A percentile compares a stretch with the other conserved stretches of the same genome.
These are phyloP conservation scores for Aspergillus glaucus DNA, from an alignment of 2,329 filamentous ascomycete species.

Conservation along the genomic window DNA sequence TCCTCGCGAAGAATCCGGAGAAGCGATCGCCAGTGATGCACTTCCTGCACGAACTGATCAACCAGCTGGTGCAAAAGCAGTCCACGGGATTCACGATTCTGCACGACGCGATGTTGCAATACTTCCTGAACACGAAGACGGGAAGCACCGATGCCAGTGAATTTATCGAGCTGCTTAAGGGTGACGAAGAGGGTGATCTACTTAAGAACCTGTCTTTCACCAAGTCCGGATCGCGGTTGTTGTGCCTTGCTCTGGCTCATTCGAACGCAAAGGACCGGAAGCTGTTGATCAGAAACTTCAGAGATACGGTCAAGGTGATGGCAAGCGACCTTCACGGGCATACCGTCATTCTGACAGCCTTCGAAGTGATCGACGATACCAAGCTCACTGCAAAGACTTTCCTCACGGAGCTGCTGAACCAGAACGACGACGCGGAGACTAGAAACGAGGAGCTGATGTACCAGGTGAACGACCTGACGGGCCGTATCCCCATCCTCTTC, in stretches of 20 bases:
- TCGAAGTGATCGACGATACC: constrained; percentile 91
- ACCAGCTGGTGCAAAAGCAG: constrained; percentile 90
- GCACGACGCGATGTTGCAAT: constrained; percentile 97
- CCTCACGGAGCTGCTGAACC: constrained; percentile 76
- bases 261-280: constrained; percentile 90
- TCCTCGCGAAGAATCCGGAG: constrained; percentile 70
- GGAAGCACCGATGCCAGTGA: constrained; percentile 78
- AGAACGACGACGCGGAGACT: constrained; percentile 42
- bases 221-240: constrained; percentile 73
- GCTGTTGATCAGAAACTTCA: constrained; percentile 78
- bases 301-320: constrained; percentile 81
- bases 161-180: constrained; percentile 84
- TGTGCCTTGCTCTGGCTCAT: constrained; percentile 74
- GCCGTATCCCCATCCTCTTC: constrained; percentile 66
- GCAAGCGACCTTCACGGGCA: constrained; percentile 74
- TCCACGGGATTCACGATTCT: constrained; percentile 95
- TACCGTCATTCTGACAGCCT: constrained; percentile 73
- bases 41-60: constrained; percentile 78
- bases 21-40: constrained; percentile 85
- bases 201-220: constrained; percentile 97
- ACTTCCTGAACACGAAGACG: constrained; percentile 72
- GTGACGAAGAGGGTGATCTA: constrained; percentile 82
- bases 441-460: constrained; percentile 40
- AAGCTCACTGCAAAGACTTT: constrained; percentile 80
- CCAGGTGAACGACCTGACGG: constrained; percentile 41